Percentiles rank a stretch among this genome's conserved stretches.
Evolutionary conservation across 192 early-diverging fungal genomes (phyloP).

Genomic region (Coemansia sp.): DNA sequence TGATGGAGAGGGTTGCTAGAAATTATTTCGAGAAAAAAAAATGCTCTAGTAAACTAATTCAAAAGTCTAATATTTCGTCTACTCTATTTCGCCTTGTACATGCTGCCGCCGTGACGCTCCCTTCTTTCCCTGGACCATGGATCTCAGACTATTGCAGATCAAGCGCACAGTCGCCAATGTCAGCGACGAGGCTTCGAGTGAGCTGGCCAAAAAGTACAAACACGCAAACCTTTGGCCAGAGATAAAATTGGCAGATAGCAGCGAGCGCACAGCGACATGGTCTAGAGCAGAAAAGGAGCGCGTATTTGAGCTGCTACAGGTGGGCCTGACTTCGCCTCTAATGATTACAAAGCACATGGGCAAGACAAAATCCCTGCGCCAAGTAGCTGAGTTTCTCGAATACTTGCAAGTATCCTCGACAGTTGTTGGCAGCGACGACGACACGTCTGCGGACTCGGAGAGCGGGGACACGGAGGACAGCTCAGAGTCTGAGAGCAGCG

Average conservation of each 20-base stretch:
- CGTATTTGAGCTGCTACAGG: slow-evolving; percentile 17
- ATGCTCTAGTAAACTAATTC: not conserved
- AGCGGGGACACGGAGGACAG: not conserved
- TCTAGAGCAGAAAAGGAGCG: slow-evolving; percentile 33
- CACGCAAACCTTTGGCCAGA: not conserved
- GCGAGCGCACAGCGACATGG: slow-evolving; percentile 24
- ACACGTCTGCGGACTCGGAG: not conserved
- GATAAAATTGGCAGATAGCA: not conserved
- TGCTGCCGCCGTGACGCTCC: not conserved
- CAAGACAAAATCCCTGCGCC: slow-evolving; percentile 38
- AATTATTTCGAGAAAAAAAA: not conserved
- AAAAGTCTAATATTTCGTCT: not conserved
- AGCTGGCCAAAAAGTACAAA: not conserved
- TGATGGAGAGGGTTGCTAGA: not conserved
- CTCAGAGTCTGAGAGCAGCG: not conserved
- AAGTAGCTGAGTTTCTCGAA: slow-evolving; percentile 48
- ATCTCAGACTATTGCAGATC: slow-evolving; percentile 6
- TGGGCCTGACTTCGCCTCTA: slow-evolving; percentile 24
- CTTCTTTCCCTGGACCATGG: not conserved
- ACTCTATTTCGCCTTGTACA: slow-evolving; percentile 1
- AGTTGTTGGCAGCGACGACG: slow-evolving; percentile 5
- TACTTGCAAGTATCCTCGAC: slow-evolving; percentile 31
- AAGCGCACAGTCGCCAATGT: not conserved
- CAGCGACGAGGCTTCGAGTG: not conserved
- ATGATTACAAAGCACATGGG: slow-evolving; percentile 23